Conservation (phyloP, 2,329 filamentous ascomycete species). For the Fusarium sp. region DNA sequence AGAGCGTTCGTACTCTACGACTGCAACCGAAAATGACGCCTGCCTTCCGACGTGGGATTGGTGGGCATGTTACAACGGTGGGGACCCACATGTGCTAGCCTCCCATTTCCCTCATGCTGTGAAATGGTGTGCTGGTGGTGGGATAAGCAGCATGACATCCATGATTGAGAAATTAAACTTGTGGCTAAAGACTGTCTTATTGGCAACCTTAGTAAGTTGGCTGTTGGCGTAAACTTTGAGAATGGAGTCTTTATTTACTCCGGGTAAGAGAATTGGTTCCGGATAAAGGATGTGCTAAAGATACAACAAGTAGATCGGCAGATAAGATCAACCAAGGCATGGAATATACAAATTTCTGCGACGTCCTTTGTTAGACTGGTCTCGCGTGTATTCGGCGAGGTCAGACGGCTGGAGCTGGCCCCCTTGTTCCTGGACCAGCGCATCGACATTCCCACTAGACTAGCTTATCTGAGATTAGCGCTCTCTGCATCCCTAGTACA, state of each 20-base stretch:
- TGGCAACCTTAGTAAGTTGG: not conserved
- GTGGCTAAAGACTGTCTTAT: slow-evolving; percentile 19
- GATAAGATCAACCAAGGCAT: slow-evolving; percentile 2
- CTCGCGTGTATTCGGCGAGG: not conserved
- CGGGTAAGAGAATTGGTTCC: not conserved
- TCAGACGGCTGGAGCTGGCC: slow-evolving; percentile 2
- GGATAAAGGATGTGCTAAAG: not conserved
- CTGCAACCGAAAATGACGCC: slow-evolving; percentile 29
- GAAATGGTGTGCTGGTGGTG: slow-evolving; percentile 25
- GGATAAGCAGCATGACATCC: slow-evolving; percentile 22
- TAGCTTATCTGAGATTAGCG: slow-evolving; percentile 30
- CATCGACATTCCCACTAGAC: slow-evolving; percentile 6
- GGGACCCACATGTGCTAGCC: slow-evolving; percentile 29
- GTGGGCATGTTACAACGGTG: slow-evolving; percentile 22
- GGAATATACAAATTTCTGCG: not conserved
- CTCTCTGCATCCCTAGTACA: slow-evolving; percentile 11
- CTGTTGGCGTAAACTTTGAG: slow-evolving; percentile 14
- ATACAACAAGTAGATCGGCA: not conserved
- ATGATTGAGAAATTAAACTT: slow-evolving; percentile 33
- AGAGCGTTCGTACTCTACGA: slow-evolving; percentile 31
- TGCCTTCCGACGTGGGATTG: slow-evolving; percentile 27
- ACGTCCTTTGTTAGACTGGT: slow-evolving; percentile 8
- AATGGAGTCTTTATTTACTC: not conserved
- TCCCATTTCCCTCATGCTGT: slow-evolving; percentile 4
- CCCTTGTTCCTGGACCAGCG: slow-evolving; percentile 32